phyloP scores from a whole-genome alignment of 176 grass and related monocot genomes.

The Triticum urartu region DNA sequence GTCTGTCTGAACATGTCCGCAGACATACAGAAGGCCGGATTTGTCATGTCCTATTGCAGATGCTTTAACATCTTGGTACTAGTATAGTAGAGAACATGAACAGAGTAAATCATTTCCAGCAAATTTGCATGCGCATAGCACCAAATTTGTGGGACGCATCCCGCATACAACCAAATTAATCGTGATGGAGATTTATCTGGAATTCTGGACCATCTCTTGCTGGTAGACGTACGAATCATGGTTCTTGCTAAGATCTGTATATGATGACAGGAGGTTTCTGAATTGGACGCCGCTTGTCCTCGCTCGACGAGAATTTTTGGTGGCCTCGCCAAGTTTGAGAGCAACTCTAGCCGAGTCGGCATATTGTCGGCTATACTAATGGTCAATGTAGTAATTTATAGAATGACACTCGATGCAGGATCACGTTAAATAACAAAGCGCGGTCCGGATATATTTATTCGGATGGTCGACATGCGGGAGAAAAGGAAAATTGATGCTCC shows the following conservation, averaged over 20 bases:
- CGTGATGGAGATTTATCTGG: neutral
- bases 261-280: neutral
- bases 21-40: no score
- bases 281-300: neutral
- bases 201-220: neutral
- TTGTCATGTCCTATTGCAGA: no score
- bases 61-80: no score
- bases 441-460: no score
- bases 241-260: slow-evolving; percentile 8
- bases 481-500: no score
- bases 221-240: slow-evolving; percentile 1
- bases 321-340: no score
- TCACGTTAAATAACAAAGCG: no score
- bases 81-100: neutral
- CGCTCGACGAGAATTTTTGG: neutral
- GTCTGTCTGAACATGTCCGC: no score
- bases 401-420: no score
- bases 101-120: neutral
- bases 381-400: no score
- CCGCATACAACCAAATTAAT: neutral
- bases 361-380: neutral
- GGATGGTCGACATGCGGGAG: no score
- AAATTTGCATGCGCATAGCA: neutral
- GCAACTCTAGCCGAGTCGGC: no score
- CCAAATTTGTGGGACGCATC: neutral